Evolutionary conservation across 2,329 filamentous ascomycete species (phyloP), one percentile per base, ranked within the genome.

Genomic region (Dactylellina parvicollis): DNA sequence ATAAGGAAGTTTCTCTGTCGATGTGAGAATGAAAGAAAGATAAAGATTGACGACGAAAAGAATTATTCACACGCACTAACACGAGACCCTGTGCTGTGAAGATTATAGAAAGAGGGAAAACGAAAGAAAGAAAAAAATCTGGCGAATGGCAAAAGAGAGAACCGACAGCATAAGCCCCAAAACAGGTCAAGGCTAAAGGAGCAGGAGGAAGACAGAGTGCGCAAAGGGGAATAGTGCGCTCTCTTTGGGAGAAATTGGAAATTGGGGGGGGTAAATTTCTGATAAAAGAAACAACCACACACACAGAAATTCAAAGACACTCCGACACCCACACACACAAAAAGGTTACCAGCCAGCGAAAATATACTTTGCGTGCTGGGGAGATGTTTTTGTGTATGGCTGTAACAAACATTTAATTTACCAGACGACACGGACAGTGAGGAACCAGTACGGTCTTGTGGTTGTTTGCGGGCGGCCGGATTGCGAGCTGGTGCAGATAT

Each of bases 1-100:
- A 38, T 44, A n/a, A 7, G 9, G 16, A 22, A 32, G 22, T 32
- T 24, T 30, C 32, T 46, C 59, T 42, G 52, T 55, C 59, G 26
- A 50, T 32, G 5, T 14, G 22, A 32, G 40, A 36, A 54, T 46
- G 64, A 59, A 72, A 50, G 52, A 57, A 72, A 67, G 56, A 67
- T 62, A 67, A 74, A 74, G 61, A 74, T 74, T 66, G 60, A 67
- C 61, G 56, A 67, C n/a, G 62, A 67, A 55, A 56, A 65, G 57
- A 65, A 60, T 52, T 54, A 73, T 54, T 52, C 47, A 38, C 49
- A 57, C 61, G 16, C 64, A 71, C 66, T 56, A 49, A 56, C 46
- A 62, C 28, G 26, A 66, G 46, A 54, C 49, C 12, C 50, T 56
- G 62, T 60, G 54, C 46, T 36, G 69, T 26, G 28, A 18, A 38